Conservation (phyloP, 2,329 filamentous ascomycete genomes). For the Leptographium radiaticola region DNA sequence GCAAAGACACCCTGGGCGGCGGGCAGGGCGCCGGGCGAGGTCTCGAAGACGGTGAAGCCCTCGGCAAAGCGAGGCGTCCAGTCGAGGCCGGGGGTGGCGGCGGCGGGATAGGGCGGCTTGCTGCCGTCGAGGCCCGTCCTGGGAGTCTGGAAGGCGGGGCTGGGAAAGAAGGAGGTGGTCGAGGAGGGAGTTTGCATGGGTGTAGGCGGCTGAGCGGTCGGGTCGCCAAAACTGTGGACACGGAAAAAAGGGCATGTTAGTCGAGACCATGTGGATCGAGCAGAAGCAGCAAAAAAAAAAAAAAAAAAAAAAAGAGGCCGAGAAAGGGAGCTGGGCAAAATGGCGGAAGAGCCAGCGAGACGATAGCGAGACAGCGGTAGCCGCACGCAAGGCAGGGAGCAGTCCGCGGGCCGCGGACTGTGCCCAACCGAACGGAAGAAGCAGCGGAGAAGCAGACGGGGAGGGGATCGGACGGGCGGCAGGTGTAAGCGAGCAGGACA, state of each 20-base stretch:
- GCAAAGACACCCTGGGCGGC: constrained; percentile 30
- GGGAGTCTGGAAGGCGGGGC: constrained; percentile 44
- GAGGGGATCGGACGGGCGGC: constrained; percentile 2
- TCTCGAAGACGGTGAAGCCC: constrained; percentile 52
- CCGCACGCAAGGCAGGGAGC: too few species aligned
- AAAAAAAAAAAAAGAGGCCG: neutral
- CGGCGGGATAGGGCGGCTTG: constrained; percentile 23
- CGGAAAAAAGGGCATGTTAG: constrained; percentile 8
- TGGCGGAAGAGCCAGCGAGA: neutral
- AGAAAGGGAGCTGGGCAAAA: neutral
- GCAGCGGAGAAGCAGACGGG: neutral
- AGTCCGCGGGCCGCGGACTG: too few species aligned
- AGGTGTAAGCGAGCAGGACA: neutral
- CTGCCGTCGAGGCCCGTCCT: constrained; percentile 31
- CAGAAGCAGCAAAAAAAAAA: neutral
- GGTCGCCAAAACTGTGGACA: constrained; percentile 45
- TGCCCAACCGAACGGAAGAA: neutral
- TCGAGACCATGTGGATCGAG: constrained; percentile 6
- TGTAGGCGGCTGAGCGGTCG: constrained; percentile 47
- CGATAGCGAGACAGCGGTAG: neutral
- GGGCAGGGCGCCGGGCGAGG: constrained; percentile 46
- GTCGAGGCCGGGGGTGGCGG: constrained; percentile 15
- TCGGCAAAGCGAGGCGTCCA: constrained; percentile 52
- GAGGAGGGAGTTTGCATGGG: constrained; percentile 45
- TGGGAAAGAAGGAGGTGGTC: constrained; percentile 32